Evolutionary conservation across 371 early-diverging fungal species (phyloP), one percentile per base, ranked within the genome.

Genomic region (Amoeboaphelidium protococcarum): DNA sequence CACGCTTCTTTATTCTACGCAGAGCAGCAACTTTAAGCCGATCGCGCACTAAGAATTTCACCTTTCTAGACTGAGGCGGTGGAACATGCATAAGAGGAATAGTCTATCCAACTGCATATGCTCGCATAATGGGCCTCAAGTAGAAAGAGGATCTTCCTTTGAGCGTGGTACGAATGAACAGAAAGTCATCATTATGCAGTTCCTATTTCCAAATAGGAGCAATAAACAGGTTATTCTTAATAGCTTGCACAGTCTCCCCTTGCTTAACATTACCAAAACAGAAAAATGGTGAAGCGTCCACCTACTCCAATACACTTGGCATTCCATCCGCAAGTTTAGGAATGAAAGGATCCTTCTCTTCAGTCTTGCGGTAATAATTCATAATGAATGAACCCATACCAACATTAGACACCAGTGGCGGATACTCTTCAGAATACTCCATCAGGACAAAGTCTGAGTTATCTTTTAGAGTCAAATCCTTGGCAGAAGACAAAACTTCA

Each of bases 341-440:
- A 2, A 78, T 63, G 47, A 63, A 58, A 22, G 69, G 65, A 54
- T 91, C 92, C 47, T 79, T 75, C 12, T 74, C 73, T n/a, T 82
- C 75, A 19, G 65, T 74, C 60, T 94, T 98, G 31, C 98, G 72
- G 54, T 95, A 98, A 61, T 90, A 99, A 54, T 90, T 96, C 54
- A 86, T 79, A 13, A 97, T 61, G 44, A 97, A 60, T 42, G 81
- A 82, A 31, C 85, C 97, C 99, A 99, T 99, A 24, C 99, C 98
- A 20, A 76, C 65, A 53, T 94, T 96, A 25, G 77, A 74, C 44
- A 99, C 58, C 26, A 98, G 74, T 2, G 86, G 81, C n/a, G 99
- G 99, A 56, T 87, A 79, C 60, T 98, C 98, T 60, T 99, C 95
- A 12, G 90, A 86, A 58, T 92, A 98, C 60, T 99, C 99, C 42